Percentiles rank a stretch among this genome's conserved stretches.
These are phyloP conservation scores for Trametes cinnabarina DNA, from an alignment of 768 basidiomycete genomes.

Conservation along the genomic window DNA sequence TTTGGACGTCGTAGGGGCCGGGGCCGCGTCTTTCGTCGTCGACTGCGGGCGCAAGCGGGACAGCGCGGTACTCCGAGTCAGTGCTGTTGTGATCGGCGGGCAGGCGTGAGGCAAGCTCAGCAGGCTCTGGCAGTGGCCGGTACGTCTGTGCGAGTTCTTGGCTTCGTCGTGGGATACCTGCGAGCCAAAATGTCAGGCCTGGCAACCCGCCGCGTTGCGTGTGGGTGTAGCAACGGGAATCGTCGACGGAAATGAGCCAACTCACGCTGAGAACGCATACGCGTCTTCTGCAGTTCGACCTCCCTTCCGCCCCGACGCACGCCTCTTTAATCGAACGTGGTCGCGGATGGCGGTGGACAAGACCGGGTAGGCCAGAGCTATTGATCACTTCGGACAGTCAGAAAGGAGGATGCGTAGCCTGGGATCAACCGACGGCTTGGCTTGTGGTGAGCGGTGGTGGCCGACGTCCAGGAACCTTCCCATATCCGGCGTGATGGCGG, in stretches of 20 bases:
- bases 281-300: neutral
- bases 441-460: neutral
- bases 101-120: neutral
- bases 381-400: neutral
- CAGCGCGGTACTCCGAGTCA: no score
- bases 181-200: slow-evolving; percentile 9
- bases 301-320: neutral
- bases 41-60: neutral
- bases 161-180: neutral
- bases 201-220: slow-evolving; percentile 5
- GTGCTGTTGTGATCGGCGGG: no score
- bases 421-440: neutral
- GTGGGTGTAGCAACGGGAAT: slow-evolving; percentile 2
- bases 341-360: neutral
- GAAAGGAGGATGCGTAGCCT: no score
- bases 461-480: slow-evolving; percentile 1
- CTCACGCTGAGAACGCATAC: neutral
- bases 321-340: neutral
- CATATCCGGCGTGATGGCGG: slow-evolving; percentile 16
- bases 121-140: neutral
- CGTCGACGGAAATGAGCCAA: neutral
- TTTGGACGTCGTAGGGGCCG: neutral
- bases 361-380: neutral
- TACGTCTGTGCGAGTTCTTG: neutral
- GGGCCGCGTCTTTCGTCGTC: neutral